phyloP scores from a whole-genome alignment of 2,329 filamentous ascomycete species.

The Trichoderma afroharzianum region DNA sequence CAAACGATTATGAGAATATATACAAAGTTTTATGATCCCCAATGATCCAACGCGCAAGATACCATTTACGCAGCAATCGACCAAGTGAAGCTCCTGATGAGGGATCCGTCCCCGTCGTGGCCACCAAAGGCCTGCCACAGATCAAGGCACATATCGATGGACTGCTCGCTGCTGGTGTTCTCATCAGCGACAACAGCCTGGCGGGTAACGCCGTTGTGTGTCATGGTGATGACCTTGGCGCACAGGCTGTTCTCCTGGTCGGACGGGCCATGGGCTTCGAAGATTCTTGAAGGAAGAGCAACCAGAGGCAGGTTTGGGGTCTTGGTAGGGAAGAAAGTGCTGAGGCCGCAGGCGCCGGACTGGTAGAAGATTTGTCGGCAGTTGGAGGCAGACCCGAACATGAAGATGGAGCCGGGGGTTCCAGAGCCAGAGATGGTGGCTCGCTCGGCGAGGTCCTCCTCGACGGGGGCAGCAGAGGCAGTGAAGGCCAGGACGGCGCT shows the following conservation, averaged over 20 bases:
- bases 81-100: constrained; percentile 18
- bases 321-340: constrained; percentile 17
- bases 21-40: neutral
- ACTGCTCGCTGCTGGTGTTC: constrained; percentile 17
- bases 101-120: constrained; percentile 10
- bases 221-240: constrained; percentile 20
- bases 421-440: constrained; percentile 10
- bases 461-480: constrained; percentile 13
- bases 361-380: constrained; percentile 15
- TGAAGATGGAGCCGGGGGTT: constrained; percentile 17
- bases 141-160: constrained; percentile 19
- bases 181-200: constrained; percentile 17
- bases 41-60: neutral
- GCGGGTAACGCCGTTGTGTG: constrained; percentile 16
- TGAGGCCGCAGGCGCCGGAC: constrained; percentile 19
- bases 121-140: constrained; percentile 18
- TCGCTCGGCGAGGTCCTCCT: neutral
- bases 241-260: constrained; percentile 18
- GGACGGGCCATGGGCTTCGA: neutral
- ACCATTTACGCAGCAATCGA: constrained; percentile 1
- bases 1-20: neutral
- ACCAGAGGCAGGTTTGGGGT: constrained; percentile 16
- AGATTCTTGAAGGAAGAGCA: constrained; percentile 11
- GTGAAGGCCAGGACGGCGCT: constrained; percentile 5
- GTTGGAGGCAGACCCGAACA: constrained; percentile 14